phyloP scores from a whole-genome alignment of 257 asterid genomes.

The Scutellaria minor region DNA sequence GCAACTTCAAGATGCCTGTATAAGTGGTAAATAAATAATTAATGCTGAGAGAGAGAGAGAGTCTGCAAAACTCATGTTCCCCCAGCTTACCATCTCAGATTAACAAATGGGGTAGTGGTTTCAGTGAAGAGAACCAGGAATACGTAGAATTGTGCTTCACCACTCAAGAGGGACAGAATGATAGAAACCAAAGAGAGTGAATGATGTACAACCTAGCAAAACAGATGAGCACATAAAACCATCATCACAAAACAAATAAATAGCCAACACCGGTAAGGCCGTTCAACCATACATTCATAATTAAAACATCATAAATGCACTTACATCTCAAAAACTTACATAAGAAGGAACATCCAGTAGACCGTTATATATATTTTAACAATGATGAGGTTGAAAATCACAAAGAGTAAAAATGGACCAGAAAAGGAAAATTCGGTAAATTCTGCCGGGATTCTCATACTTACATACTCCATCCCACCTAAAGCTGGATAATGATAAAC shows the following conservation, averaged over 20 bases:
- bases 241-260: background rate
- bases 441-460: constrained; percentile 38
- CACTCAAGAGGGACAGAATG: constrained; percentile 72
- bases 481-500: constrained; percentile 66
- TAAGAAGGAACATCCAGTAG: constrained; percentile 10
- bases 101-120: constrained; percentile 89
- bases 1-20: constrained; percentile 81
- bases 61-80: constrained; percentile 19
- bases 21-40: constrained; percentile 23
- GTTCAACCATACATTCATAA: constrained; percentile 3
- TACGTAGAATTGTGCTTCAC: constrained; percentile 82
- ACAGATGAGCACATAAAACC: constrained; percentile 27
- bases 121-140: constrained; percentile 93
- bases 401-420: background rate
- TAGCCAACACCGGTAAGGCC: constrained; percentile 13
- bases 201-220: constrained; percentile 78
- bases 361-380: background rate
- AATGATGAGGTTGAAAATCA: background rate
- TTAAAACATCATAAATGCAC: constrained; percentile 23
- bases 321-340: constrained; percentile 3
- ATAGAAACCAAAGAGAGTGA: constrained; percentile 83
- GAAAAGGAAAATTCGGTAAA: constrained; percentile 5
- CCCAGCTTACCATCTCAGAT: constrained; percentile 79
- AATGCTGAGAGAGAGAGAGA: constrained; percentile 22
- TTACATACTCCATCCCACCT: constrained; percentile 94